These are phyloP conservation scores for Fraxinus baroniana DNA, from an alignment of 305 asterid species.

Conservation along the genomic window DNA sequence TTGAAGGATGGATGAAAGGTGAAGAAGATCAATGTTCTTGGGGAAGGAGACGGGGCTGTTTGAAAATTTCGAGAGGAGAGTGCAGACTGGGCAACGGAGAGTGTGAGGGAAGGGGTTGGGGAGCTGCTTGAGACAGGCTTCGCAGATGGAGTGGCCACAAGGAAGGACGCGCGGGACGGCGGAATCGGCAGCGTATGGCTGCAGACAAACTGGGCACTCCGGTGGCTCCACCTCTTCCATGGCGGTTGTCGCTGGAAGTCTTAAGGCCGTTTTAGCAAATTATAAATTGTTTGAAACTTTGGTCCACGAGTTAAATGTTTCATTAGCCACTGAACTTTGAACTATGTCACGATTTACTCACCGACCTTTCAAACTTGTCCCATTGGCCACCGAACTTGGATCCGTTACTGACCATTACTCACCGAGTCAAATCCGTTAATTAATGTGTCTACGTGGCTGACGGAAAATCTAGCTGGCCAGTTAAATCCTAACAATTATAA, in stretches of 20 bases:
- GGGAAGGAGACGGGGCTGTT: slow-evolving; percentile 60
- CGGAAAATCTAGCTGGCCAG: no score
- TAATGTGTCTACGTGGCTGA: no score
- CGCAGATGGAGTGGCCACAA: slow-evolving; percentile 90
- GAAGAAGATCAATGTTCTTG: slow-evolving; percentile 87
- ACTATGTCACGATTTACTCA: no score
- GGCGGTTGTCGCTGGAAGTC: slow-evolving; percentile 4
- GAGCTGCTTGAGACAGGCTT: slow-evolving; percentile 66
- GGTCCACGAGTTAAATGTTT: background rate
- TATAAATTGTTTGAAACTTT: background rate
- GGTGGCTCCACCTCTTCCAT: slow-evolving; percentile 71
- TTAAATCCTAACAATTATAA: no score
- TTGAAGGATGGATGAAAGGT: slow-evolving; percentile 51
- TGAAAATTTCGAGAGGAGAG: slow-evolving; percentile 64
- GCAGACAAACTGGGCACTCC: slow-evolving; percentile 92
- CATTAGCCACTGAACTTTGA: no score
- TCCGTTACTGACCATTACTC: no score
- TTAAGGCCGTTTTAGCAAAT: background rate
- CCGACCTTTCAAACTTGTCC: no score
- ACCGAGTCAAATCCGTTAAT: no score
- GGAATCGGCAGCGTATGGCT: slow-evolving; percentile 52
- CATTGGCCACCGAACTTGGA: no score
- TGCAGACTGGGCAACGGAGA: slow-evolving; percentile 78
- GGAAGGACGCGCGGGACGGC: slow-evolving; percentile 74
- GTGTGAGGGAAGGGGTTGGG: slow-evolving; percentile 68